A percentile compares a stretch with the other conserved stretches of the same genome.
These are phyloP conservation scores for Ustilago hordei DNA, from an alignment of 1,284 basidiomycete genomes.

Conservation along the genomic window DNA sequence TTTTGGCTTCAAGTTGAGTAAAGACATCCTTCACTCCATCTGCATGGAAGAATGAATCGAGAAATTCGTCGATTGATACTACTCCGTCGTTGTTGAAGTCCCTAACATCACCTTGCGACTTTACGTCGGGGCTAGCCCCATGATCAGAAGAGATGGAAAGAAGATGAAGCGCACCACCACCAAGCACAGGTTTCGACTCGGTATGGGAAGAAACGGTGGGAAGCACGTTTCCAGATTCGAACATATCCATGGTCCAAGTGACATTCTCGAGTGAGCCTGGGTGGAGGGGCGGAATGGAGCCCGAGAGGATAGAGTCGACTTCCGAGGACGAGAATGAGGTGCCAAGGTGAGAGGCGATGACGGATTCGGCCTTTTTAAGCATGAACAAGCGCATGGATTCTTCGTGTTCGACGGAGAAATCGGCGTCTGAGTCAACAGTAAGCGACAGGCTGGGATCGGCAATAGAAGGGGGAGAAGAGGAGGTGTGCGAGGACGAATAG, in stretches of 20 bases:
- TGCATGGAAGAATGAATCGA: conserved; percentile 43
- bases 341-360: conserved; percentile 25
- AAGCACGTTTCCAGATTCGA: conserved; percentile 17
- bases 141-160: background rate
- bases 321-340: conserved; percentile 9
- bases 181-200: background rate
- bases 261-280: conserved; percentile 26
- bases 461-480: background rate
- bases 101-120: background rate
- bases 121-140: background rate
- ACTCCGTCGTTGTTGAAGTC: conserved; percentile 22
- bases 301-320: conserved; percentile 24
- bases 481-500: no score
- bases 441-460: conserved; percentile 20
- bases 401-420: conserved; percentile 8
- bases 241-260: conserved; percentile 34
- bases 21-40: conserved; percentile 22
- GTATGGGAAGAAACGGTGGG: conserved; percentile 7
- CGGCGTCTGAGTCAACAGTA: conserved; percentile 21
- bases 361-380: conserved; percentile 27
- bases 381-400: conserved; percentile 35
- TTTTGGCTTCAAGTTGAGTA: conserved; percentile 12
- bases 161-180: no score
- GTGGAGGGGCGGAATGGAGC: conserved; percentile 16
- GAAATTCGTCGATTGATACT: conserved; percentile 34